Base-by-base conservation (phyloP, 352 stramenopile species). In the Phytophthora multivora region DNA sequence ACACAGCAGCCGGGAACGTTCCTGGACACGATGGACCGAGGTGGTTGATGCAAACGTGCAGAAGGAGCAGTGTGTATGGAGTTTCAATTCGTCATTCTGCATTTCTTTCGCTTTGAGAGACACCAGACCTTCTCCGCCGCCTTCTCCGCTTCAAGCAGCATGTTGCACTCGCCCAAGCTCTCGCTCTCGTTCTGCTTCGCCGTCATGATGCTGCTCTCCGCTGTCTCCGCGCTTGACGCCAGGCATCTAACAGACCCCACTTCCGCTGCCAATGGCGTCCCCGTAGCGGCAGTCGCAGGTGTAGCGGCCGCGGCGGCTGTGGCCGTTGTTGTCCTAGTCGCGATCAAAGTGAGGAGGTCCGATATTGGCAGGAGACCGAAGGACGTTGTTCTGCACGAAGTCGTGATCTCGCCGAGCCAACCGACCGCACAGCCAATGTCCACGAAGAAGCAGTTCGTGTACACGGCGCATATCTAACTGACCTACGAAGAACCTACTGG, bases 391-490 rank as follows among this genome's bases (percentile, higher is more conserved):
- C 59, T 76, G 19, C 62, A 75, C 30, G 59, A 82, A 50, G 61
- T 82, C 23, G 63, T 80, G 30, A 77, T 84, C 40, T 80, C 75
- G 16, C 75, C 75, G n/a, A 79, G 63, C 3, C 63, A 66, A 38
- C 66, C 59, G 13, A 45, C 47, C 4, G 47, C 39, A 18, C 66
- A 77, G 15, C 70, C 66, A 16, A 38, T 68, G 42, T 77, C 61
- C 5, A 71, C 55, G 23, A 77, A 47, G 23, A 80, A 72, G 51
- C 55, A 80, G 31, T 82, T 80, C 42, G 70, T 84, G 41, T 84
- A 84, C 51, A 84, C 75, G 28, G 75, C 75, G 49, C 73, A 84
- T 50, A 84, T 84, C 35, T 84, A 73, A 63, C 25, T 33, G 5
- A 43, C 48, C 35, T 45, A 51, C 16, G 21, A 18, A 47, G 33